Evolutionary conservation across 2,329 filamentous ascomycete genomes (phyloP).

Genomic region (Pseudogymnoascus sp.): DNA sequence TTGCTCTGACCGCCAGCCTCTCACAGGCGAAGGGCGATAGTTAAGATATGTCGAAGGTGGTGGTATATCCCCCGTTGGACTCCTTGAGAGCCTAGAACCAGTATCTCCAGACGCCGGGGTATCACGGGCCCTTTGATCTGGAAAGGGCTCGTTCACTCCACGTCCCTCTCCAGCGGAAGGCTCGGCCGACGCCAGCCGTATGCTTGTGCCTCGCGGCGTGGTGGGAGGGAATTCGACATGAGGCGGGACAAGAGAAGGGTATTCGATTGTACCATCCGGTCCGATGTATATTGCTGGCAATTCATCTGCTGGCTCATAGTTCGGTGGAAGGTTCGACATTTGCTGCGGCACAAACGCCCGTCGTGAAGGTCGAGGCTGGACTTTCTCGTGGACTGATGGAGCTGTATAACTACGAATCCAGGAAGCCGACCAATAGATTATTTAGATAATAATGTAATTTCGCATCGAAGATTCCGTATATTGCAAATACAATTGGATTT

Average conservation of each 20-base stretch:
- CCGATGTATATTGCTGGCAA: not conserved
- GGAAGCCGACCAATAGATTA: not conserved
- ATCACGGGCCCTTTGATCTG: not conserved
- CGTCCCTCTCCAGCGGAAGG: not conserved
- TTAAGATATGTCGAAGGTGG: not conserved
- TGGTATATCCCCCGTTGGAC: not conserved
- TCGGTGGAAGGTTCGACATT: constrained; percentile 1
- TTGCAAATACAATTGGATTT: not conserved
- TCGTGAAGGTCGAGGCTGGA: not conserved
- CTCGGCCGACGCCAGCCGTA: not conserved
- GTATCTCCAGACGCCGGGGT: not conserved
- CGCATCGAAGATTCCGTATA: not conserved
- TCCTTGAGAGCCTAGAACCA: not conserved
- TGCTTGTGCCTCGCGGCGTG: not conserved
- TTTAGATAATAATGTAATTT: not conserved
- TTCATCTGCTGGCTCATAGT: constrained; percentile 6
- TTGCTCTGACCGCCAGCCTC: not conserved
- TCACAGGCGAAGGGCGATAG: not conserved
- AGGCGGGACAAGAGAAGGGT: not conserved
- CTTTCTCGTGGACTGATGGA: not conserved
- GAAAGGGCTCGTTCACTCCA: not conserved
- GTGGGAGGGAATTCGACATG: not conserved
- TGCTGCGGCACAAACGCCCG: not conserved
- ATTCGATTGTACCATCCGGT: constrained; percentile 7
- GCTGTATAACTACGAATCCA: not conserved